These are phyloP conservation scores for Diversispora epigaea DNA, from an alignment of 192 early-diverging fungal genomes.

Conservation along the genomic window DNA sequence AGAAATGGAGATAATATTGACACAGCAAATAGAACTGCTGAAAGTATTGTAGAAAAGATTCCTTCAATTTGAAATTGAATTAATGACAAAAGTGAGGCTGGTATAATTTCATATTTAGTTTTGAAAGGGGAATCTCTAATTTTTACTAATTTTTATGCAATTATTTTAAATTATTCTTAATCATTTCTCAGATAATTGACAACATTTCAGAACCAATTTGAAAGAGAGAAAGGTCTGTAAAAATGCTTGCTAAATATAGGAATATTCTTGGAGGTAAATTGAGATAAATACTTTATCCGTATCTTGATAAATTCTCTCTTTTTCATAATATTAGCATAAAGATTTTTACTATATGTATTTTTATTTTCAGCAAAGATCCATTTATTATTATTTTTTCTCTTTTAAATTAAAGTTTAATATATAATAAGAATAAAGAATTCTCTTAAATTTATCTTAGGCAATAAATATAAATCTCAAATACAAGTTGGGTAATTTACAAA, in stretches of 20 bases:
- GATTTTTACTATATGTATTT: too few species aligned
- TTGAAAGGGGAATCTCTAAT: not conserved
- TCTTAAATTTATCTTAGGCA: too few species aligned
- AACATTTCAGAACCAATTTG: slow-evolving; percentile 17
- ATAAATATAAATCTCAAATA: too few species aligned
- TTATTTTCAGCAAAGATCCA: too few species aligned
- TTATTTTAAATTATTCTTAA: not conserved
- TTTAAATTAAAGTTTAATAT: too few species aligned
- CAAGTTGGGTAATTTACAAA: too few species aligned
- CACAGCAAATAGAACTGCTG: not conserved
- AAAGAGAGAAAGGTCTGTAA: not conserved
- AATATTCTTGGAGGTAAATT: slow-evolving; percentile 17
- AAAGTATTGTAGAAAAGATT: not conserved
- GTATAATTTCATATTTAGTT: not conserved
- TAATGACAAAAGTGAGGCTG: not conserved
- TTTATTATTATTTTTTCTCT: too few species aligned
- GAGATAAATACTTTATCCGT: too few species aligned
- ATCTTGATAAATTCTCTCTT: too few species aligned
- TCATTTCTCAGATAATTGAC: not conserved
- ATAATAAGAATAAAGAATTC: too few species aligned
- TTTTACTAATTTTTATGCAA: too few species aligned
- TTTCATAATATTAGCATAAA: too few species aligned
- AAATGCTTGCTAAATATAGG: slow-evolving; percentile 2
- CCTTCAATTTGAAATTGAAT: not conserved
- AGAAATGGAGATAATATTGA: slow-evolving; percentile 19